Evolutionary conservation across 2,329 filamentous ascomycete genomes (phyloP), one percentile per base, ranked within the genome.

Genomic region (Dichotomopilus funicola): DNA sequence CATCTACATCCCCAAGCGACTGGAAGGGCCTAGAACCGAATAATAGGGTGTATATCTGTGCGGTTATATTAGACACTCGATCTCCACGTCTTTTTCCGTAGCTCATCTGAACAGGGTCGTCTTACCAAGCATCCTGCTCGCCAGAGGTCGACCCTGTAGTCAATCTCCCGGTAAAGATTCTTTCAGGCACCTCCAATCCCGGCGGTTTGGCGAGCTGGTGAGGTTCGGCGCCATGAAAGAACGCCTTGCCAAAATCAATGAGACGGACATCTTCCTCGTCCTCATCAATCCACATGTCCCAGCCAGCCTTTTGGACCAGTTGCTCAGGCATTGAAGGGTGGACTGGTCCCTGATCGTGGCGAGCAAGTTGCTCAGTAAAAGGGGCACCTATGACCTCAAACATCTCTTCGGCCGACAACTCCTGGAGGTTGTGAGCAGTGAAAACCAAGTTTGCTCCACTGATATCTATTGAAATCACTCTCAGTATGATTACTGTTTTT

Each of bases 141-240:
- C 53, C 53, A 55, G 11, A 55, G 41, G n/a, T 55, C 48, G n/a
- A 51, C 19, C 11, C 42, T 42, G 34, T 51, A 35, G 42, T 55
- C 48, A 35, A 55, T 45, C 31, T 47, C 2, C 36, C 36, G 3
- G 47, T 47, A 13, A 55, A 51, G 9, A 55, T 51, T 6, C 7
- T 51, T 34, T 55, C 48, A 8, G 53, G 48, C 10, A 51, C 48
- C 53, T 51, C n/a, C 48, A 55, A 36, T 9, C 11, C 41, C 3
- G 19, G 2, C 5, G 53, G 53, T 13, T 55, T 12, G 36, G 47
- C 53, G 36, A 50, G 42, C 2, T 47, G 12, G 10, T 8, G 6
- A 3, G 42, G 53, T 5, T 19, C 6, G 1, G 35, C 31, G 19
- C 6, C 31, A 3, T 47, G 12, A 6, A 37, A 4, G n/a, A 55